Conservation (phyloP, 2,329 filamentous ascomycete genomes). For the Apiospora saccharicola region DNA sequence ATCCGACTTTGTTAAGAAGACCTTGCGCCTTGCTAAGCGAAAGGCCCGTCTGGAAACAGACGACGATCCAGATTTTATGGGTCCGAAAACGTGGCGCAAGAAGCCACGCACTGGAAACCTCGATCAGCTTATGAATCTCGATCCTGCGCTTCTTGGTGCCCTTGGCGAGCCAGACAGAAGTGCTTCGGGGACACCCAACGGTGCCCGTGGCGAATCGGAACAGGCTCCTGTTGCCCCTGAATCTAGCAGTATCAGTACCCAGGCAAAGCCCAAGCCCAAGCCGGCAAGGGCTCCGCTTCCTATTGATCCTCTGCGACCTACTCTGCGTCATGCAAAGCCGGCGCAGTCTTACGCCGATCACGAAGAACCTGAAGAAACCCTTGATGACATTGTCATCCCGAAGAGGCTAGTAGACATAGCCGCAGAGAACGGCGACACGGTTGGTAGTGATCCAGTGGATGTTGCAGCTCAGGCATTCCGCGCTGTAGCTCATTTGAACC, state of each 20-base stretch:
- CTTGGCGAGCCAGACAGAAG: slow-evolving; percentile 33
- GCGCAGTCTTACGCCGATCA: slow-evolving; percentile 58
- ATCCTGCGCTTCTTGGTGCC: slow-evolving; percentile 58
- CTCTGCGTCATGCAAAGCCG: slow-evolving; percentile 61
- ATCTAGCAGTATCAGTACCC: neutral
- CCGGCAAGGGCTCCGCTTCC: slow-evolving; percentile 39
- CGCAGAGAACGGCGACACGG: slow-evolving; percentile 28
- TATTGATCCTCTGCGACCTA: slow-evolving; percentile 54
- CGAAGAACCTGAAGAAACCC: slow-evolving; percentile 55
- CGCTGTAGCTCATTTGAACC: slow-evolving; percentile 47
- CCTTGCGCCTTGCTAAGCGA: slow-evolving; percentile 60
- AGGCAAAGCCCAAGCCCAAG: slow-evolving; percentile 29
- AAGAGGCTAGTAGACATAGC: slow-evolving; percentile 28
- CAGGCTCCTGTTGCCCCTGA: slow-evolving; percentile 29
- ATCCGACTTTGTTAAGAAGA: slow-evolving; percentile 63
- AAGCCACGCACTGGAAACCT: slow-evolving; percentile 48
- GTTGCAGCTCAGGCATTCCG: slow-evolving; percentile 48
- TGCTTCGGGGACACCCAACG: slow-evolving; percentile 34
- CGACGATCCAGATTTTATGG: slow-evolving; percentile 61
- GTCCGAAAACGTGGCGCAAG: slow-evolving; percentile 52
- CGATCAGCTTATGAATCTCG: slow-evolving; percentile 54
- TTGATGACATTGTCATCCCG: slow-evolving; percentile 47
- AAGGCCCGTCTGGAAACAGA: slow-evolving; percentile 61
- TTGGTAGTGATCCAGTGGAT: slow-evolving; percentile 25
- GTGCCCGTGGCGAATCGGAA: slow-evolving; percentile 29